Evolutionary conservation across 257 asterid genomes (phyloP).

Genomic region (Capsicum rhomboideum): DNA sequence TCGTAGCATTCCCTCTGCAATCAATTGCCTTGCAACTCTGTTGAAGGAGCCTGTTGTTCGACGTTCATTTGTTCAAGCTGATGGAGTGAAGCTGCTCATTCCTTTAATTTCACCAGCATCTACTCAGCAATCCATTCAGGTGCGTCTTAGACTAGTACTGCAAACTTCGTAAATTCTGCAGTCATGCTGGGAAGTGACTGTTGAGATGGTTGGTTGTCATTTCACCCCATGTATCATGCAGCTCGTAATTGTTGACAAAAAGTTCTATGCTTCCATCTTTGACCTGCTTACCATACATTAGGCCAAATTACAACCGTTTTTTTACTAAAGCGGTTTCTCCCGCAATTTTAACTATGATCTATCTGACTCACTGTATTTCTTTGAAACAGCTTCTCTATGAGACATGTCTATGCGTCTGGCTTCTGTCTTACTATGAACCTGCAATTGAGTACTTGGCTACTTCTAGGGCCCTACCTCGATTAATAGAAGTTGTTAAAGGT

Average conservation of each 20-base stretch:
- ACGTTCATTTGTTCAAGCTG: conserved; percentile 78
- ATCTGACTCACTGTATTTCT: conserved; percentile 4
- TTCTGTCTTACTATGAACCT: conserved; percentile 85
- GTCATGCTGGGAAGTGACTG: neutral
- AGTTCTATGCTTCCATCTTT: neutral
- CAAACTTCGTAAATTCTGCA: neutral
- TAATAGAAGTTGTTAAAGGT: conserved; percentile 80
- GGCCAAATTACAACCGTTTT: neutral
- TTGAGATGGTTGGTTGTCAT: neutral
- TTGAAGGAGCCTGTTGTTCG: conserved; percentile 79
- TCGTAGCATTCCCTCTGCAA: conserved; percentile 69
- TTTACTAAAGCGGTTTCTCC: neutral
- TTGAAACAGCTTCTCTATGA: conserved; percentile 80
- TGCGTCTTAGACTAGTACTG: neutral
- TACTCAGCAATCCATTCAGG: conserved; percentile 94
- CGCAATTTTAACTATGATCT: neutral
- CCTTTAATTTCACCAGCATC: conserved; percentile 89
- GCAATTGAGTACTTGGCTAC: conserved; percentile 81
- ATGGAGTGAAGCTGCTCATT: conserved; percentile 79
- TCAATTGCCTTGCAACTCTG: conserved; percentile 71
- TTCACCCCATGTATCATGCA: neutral
- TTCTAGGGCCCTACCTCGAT: conserved; percentile 52
- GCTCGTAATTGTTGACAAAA: neutral
- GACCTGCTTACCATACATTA: neutral
- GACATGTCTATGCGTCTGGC: conserved; percentile 87